Evolutionary conservation across 2,329 filamentous ascomycete genomes (phyloP).

Genomic region (Curvularia lunata): DNA sequence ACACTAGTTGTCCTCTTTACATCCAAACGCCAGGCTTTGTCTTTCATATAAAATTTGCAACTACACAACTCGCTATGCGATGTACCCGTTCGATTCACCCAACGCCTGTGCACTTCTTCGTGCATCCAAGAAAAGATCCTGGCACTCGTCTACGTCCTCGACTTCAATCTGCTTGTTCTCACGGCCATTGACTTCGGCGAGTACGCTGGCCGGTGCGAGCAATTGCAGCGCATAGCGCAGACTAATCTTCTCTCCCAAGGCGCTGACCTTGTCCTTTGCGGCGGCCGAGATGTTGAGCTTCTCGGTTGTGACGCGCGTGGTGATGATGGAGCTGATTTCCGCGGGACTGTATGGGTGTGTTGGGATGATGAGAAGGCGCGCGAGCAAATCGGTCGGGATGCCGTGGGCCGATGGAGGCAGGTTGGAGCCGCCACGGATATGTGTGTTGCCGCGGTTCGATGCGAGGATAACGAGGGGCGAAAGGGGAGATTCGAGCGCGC

Average conservation of each 20-base stretch:
- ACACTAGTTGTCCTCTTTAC: background rate
- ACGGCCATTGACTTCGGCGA: slow-evolving; percentile 72
- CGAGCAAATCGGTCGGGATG: slow-evolving; percentile 90
- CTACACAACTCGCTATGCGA: slow-evolving; percentile 31
- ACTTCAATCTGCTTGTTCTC: slow-evolving; percentile 57
- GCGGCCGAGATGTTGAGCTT: slow-evolving; percentile 78
- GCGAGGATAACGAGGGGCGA: slow-evolving; percentile 97
- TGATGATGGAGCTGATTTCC: slow-evolving; percentile 92
- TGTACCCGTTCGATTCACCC: slow-evolving; percentile 40
- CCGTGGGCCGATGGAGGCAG: slow-evolving; percentile 76
- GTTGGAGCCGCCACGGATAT: slow-evolving; percentile 83
- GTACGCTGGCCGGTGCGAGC: slow-evolving; percentile 85
- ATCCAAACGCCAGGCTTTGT: slow-evolving; percentile 21
- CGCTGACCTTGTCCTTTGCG: slow-evolving; percentile 84
- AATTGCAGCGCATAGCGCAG: slow-evolving; percentile 92
- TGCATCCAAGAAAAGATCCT: slow-evolving; percentile 57
- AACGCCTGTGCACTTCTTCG: slow-evolving; percentile 53
- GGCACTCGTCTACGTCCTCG: slow-evolving; percentile 62
- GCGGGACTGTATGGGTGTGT: slow-evolving; percentile 86
- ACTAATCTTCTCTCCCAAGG: slow-evolving; percentile 87
- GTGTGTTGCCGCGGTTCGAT: slow-evolving; percentile 92
- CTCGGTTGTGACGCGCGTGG: slow-evolving; percentile 82
- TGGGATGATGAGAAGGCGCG: slow-evolving; percentile 92
- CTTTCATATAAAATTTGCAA: slow-evolving; percentile 11
- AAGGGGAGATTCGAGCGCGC: slow-evolving; percentile 92